A percentile compares a stretch with the other conserved stretches of the same genome.
Evolutionary conservation across 2,329 filamentous ascomycete genomes (phyloP).

Genomic region (Colletotrichum sp.): DNA sequence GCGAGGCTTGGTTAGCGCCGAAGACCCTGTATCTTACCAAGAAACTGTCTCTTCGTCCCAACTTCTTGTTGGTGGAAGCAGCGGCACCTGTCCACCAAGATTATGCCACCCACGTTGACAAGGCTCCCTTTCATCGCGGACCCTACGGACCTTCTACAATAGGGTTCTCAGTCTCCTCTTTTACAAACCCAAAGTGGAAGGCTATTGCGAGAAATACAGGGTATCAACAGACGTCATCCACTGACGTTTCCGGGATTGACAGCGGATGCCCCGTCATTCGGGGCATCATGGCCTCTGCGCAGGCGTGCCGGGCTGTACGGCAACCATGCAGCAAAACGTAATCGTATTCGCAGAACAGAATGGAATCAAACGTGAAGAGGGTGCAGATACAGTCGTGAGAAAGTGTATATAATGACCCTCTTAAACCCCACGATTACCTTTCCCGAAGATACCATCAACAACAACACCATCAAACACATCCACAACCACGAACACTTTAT

Average conservation of each 20-base stretch:
- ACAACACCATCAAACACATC: background rate
- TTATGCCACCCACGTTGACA: background rate
- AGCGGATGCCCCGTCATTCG: background rate
- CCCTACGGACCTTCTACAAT: background rate
- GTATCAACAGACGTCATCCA: background rate
- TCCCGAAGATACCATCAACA: fast-evolving
- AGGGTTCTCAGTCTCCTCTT: background rate
- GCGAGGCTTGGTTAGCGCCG: background rate
- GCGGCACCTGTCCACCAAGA: background rate
- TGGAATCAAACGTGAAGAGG: background rate
- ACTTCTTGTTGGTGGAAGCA: background rate
- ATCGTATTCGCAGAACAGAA: background rate
- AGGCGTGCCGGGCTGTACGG: background rate
- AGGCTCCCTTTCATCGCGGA: background rate
- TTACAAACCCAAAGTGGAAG: background rate
- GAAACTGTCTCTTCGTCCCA: background rate
- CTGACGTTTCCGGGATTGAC: background rate
- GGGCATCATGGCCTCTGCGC: background rate
- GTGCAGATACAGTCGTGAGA: background rate
- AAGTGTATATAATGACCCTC: background rate
- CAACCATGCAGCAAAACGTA: background rate
- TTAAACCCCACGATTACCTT: fast-evolving
- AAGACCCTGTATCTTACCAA: background rate
- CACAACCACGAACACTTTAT: background rate
- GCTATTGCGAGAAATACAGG: background rate